Percentiles rank a stretch among this genome's conserved stretches.
These are phyloP conservation scores for Blastobotrys elegans DNA, from an alignment of 1,139 yeast species.

Conservation along the genomic window DNA sequence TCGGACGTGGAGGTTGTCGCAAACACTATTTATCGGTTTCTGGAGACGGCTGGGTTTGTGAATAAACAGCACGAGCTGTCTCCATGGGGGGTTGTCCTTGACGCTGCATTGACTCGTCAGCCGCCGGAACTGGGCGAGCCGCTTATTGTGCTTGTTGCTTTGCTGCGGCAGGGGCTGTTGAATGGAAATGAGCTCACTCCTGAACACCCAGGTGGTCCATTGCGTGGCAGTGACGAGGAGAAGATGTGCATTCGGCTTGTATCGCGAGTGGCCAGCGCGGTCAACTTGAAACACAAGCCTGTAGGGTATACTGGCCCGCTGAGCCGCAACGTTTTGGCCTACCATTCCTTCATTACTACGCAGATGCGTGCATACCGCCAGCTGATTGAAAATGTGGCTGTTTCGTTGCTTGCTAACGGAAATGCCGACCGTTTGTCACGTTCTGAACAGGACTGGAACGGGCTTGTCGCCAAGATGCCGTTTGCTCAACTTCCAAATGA, in stretches of 20 bases:
- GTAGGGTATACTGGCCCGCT: conserved; percentile 67
- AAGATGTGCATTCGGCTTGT: conserved; percentile 44
- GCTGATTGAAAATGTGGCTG: conserved; percentile 49
- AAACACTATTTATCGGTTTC: conserved; percentile 54
- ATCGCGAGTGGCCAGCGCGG: conserved; percentile 55
- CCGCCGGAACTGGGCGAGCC: conserved; percentile 31
- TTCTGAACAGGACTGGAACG: conserved; percentile 51
- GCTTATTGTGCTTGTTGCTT: conserved; percentile 26
- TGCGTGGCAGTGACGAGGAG: conserved; percentile 19
- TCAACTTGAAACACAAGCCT: conserved; percentile 50
- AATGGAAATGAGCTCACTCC: conserved; percentile 17
- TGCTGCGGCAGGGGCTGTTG: conserved; percentile 30
- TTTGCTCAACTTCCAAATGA: conserved; percentile 47
- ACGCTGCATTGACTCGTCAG: conserved; percentile 30
- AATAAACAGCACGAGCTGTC: conserved; percentile 43
- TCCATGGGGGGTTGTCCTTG: conserved; percentile 53
- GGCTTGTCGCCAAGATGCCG: conserved; percentile 55
- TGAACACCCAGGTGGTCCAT: conserved; percentile 7
- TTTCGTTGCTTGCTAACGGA: conserved; percentile 50
- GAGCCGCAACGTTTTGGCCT: conserved; percentile 56
- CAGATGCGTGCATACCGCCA: conserved; percentile 50
- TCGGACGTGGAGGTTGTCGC: conserved; percentile 8
- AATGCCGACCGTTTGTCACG: conserved; percentile 42
- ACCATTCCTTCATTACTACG: conserved; percentile 61
- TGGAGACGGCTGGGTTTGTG: conserved; percentile 54